Evolutionary conservation across 805 yeast genomes (phyloP).

Genomic region (Cyberlindnera mycetangii): DNA sequence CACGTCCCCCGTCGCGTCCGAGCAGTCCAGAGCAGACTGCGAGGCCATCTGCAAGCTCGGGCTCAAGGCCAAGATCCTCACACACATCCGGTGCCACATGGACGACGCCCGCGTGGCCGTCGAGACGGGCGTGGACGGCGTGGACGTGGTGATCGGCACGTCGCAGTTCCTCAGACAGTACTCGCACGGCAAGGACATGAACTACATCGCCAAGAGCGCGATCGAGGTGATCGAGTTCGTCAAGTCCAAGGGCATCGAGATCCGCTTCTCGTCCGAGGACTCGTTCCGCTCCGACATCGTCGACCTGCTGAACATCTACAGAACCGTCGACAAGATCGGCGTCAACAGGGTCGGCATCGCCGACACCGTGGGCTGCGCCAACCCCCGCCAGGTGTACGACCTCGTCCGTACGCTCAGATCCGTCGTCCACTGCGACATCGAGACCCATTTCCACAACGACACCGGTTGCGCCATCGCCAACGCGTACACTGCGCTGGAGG

Average conservation of each 20-base stretch:
- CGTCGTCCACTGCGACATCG: constrained; percentile 95
- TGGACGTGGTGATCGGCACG: constrained; percentile 96
- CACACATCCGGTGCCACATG: constrained; percentile 98
- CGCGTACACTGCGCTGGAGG: constrained; percentile 97
- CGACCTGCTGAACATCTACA: constrained; percentile 90
- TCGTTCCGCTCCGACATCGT: constrained; percentile 96
- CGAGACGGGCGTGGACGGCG: constrained; percentile 98
- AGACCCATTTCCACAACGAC: constrained; percentile 98
- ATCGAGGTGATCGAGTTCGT: constrained; percentile 96
- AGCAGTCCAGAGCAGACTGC: constrained; percentile 89
- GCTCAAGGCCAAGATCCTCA: constrained; percentile 88
- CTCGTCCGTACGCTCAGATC: constrained; percentile 89
- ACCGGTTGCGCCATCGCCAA: constrained; percentile 99
- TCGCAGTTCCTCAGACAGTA: constrained; percentile 91
- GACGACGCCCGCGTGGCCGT: constrained; percentile 98
- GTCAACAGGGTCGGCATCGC: constrained; percentile 99
- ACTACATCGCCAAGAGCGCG: constrained; percentile 93
- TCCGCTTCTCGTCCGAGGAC: constrained; percentile 95
- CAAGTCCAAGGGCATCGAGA: constrained; percentile 94
- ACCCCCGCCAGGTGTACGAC: constrained; percentile 98
- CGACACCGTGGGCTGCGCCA: constrained; percentile 98
- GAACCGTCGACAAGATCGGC: constrained; percentile 95
- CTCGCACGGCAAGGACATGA: constrained; percentile 98
- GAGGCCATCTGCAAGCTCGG: constrained; percentile 98
- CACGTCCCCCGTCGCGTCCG: constrained; percentile 97